Evolutionary conservation across 805 yeast genomes (phyloP), one percentile per base, ranked within the genome.

Genomic region (Saturnispora silvae): DNA sequence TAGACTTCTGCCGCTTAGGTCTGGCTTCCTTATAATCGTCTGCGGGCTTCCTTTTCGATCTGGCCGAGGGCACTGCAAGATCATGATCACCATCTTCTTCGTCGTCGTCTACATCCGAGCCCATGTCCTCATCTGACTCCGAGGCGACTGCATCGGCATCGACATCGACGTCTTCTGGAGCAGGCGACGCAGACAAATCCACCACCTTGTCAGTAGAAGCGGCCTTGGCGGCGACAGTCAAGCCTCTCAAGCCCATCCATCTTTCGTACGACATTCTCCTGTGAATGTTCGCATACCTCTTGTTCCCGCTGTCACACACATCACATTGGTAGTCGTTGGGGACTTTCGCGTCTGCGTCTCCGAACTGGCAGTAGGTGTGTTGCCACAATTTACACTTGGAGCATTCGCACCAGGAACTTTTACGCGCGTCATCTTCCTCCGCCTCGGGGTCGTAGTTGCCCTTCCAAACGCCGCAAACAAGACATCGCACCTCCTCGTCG

Each of bases 371-470:
- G 38, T 51, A 58, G 23, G 71, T 68, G 50, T 80, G 87, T 51
- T 80, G 86, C 86, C 86, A 80, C 2, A 84, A 70, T 31, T 65
- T 55, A 51, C 87, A 80, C 6, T 56, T 46, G 20, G 75, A 83
- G 56, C 87, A 80, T 48, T 74, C 75, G 20, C 78, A 68, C 81
- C 77, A 76, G 10, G 61, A 63, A 11, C 81, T 75, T 9, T 63
- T 8, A 7, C 10, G 55, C 41, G 31, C 27, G 20, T 34, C 17
- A 10, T 27, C 29, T 1, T 55, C 53, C 42, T 75, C 82, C 4
- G 64, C 66, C 0, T 66, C 76, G 42, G 68, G 80, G 47, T 76
- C 63, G 50, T 73, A 77, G 43, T 73, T 77, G 14, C 58, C 65
- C 39, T 71, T 72, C 16, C 64, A 70, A 2, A 81, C 62, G 3